These are phyloP conservation scores for Aureobasidium sp. DNA, from an alignment of 2,329 filamentous ascomycete species.

Conservation along the genomic window DNA sequence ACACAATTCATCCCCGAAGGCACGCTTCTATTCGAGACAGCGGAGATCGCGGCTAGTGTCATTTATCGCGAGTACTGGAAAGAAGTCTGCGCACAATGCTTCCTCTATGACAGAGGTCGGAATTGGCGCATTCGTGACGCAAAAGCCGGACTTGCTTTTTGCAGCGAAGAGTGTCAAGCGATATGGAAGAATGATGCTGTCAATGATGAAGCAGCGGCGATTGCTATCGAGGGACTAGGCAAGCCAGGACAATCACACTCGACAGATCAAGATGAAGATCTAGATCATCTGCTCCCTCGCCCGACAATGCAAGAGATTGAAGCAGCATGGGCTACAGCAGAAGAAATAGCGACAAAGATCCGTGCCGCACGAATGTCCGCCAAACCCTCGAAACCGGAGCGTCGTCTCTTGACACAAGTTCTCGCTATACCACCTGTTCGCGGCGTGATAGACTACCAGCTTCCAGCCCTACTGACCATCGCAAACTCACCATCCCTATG, in stretches of 20 bases:
- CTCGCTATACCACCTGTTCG: constrained; percentile 17
- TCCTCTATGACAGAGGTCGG: constrained; percentile 49
- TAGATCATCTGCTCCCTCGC: not conserved
- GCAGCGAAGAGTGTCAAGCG: constrained; percentile 38
- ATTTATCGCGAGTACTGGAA: constrained; percentile 51
- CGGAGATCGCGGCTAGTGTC: constrained; percentile 44
- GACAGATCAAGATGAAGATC: not conserved
- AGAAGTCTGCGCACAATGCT: constrained; percentile 55
- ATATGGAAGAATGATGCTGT: constrained; percentile 37
- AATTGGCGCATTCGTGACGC: constrained; percentile 43
- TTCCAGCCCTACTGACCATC: constrained; percentile 43
- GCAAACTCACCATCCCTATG: constrained; percentile 35
- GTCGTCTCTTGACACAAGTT: constrained; percentile 19
- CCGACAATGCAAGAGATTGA: constrained; percentile 27
- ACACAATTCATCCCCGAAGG: constrained; percentile 35
- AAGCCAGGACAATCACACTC: constrained; percentile 1
- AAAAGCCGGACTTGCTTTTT: constrained; percentile 48
- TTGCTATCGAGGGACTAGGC: constrained; percentile 30
- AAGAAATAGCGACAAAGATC: constrained; percentile 17
- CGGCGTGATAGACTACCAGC: constrained; percentile 47
- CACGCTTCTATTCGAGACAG: constrained; percentile 41
- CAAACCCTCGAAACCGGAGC: constrained; percentile 22
- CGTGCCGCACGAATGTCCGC: constrained; percentile 5
- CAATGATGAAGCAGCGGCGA: not conserved
- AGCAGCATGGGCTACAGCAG: constrained; percentile 8